Percentiles rank a stretch among this genome's conserved stretches.
These are phyloP conservation scores for Mycena albidolilacea DNA, from an alignment of 768 basidiomycete species.

Conservation along the genomic window DNA sequence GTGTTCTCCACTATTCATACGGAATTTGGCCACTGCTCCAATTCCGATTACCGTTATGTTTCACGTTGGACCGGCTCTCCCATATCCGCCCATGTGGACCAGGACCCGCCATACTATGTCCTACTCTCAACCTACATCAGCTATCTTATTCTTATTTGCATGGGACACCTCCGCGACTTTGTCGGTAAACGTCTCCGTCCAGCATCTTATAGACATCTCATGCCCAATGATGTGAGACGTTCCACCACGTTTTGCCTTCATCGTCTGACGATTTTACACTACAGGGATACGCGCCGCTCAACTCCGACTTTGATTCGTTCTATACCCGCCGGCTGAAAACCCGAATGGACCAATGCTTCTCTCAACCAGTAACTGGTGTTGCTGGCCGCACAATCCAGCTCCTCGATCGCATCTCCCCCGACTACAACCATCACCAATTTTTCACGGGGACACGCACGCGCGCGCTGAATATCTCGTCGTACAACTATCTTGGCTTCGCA, in stretches of 20 bases:
- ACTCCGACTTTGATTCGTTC: slow-evolving; percentile 99
- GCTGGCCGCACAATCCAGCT: slow-evolving; percentile 93
- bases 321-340: slow-evolving; percentile 96
- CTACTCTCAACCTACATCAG: slow-evolving; percentile 92
- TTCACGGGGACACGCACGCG: slow-evolving; percentile 87
- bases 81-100: slow-evolving; percentile 70
- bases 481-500: slow-evolving; percentile 99
- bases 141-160: slow-evolving; percentile 91
- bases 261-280: slow-evolving; percentile 4
- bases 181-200: slow-evolving; percentile 90
- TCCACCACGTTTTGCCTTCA: background rate
- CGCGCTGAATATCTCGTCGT: slow-evolving; percentile 96
- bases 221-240: slow-evolving; percentile 82
- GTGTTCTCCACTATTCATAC: slow-evolving; percentile 85
- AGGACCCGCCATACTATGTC: slow-evolving; percentile 95
- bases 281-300: slow-evolving; percentile 96
- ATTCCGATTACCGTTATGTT: slow-evolving; percentile 79
- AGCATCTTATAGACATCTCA: slow-evolving; percentile 82
- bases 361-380: slow-evolving; percentile 93
- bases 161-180: slow-evolving; percentile 96
- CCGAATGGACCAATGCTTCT: slow-evolving; percentile 96
- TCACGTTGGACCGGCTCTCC: slow-evolving; percentile 72
- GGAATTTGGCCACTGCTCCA: slow-evolving; percentile 93
- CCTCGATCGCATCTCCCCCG: slow-evolving; percentile 86
- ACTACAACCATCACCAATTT: slow-evolving; percentile 85